Evolutionary conservation across 1,139 yeast genomes (phyloP).

Genomic region (Hanseniaspora sp.): DNA sequence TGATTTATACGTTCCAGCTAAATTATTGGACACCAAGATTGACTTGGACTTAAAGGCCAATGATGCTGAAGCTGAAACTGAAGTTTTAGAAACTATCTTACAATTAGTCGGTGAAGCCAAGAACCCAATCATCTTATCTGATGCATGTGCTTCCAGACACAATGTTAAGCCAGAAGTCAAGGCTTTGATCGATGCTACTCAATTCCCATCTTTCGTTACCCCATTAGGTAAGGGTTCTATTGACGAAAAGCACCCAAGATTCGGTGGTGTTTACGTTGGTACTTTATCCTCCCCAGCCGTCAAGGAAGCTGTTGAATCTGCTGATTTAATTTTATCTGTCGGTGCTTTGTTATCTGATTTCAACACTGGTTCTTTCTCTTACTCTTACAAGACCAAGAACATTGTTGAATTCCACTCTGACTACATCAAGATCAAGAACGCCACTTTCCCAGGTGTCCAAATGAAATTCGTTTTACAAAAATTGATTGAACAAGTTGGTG

Average conservation of each 20-base stretch:
- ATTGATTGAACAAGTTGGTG: conserved; percentile 34
- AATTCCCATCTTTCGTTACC: conserved; percentile 75
- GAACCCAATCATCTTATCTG: conserved; percentile 68
- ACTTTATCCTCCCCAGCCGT: conserved; percentile 66
- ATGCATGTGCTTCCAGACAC: conserved; percentile 81
- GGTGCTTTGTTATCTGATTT: conserved; percentile 81
- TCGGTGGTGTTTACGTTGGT: conserved; percentile 82
- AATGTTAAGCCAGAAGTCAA: conserved; percentile 52
- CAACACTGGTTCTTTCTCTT: conserved; percentile 83
- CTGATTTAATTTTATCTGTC: conserved; percentile 66
- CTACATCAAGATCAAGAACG: conserved; percentile 63
- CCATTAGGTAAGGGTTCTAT: conserved; percentile 85
- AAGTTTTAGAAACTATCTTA: conserved; percentile 51
- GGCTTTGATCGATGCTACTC: conserved; percentile 53
- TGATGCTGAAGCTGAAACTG: conserved; percentile 60
- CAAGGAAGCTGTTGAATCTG: conserved; percentile 59
- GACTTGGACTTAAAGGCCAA: conserved; percentile 52
- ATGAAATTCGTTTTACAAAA: conserved; percentile 58
- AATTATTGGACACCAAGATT: conserved; percentile 50
- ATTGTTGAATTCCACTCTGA: conserved; percentile 85
- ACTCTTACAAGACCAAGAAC: conserved; percentile 67
- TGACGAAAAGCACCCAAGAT: conserved; percentile 63
- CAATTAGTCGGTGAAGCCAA: conserved; percentile 44
- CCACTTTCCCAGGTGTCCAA: conserved; percentile 65
- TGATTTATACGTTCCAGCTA: conserved; percentile 49